Evolutionary conservation across 2,329 filamentous ascomycete species (phyloP).

Genomic region (Fusarium sp.): DNA sequence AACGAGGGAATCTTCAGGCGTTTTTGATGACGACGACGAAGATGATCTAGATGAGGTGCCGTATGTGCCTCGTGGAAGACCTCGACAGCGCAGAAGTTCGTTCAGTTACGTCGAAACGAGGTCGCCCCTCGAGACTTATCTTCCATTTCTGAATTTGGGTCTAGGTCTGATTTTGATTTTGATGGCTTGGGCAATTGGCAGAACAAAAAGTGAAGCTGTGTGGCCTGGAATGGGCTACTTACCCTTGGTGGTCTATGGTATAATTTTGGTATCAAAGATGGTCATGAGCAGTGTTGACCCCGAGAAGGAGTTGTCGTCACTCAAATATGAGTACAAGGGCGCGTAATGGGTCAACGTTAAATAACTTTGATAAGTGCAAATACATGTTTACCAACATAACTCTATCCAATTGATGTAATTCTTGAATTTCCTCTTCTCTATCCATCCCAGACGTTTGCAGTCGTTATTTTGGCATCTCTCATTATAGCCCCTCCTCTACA

Average conservation of each 20-base stretch:
- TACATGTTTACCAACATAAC: conserved; percentile 4
- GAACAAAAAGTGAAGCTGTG: conserved; percentile 53
- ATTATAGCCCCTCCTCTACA: conserved; percentile 58
- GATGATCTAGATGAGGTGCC: conserved; percentile 36
- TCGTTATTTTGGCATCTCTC: conserved; percentile 42
- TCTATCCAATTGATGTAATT: conserved; percentile 29
- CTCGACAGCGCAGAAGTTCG: conserved; percentile 40
- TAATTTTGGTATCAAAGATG: conserved; percentile 73
- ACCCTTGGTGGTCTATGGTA: conserved; percentile 71
- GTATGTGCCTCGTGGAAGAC: conserved; percentile 28
- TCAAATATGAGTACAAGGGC: conserved; percentile 78
- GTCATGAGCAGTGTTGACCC: conserved; percentile 80
- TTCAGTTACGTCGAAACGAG: conserved; percentile 43
- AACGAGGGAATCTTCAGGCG: conserved; percentile 27
- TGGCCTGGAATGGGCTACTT: conserved; percentile 65
- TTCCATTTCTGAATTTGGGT: conserved; percentile 73
- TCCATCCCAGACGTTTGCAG: conserved; percentile 24
- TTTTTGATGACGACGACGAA: conserved; percentile 37
- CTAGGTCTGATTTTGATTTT: conserved; percentile 68
- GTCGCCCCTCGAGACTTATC: conserved; percentile 68
- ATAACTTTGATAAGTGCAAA: conserved; percentile 1
- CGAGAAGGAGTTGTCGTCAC: conserved; percentile 71
- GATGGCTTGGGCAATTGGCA: conserved; percentile 58
- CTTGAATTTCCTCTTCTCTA: conserved; percentile 33
- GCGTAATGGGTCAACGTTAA: conserved; percentile 59